Evolutionary conservation across 805 yeast species (phyloP).

Genomic region (Lipomyces spencermartinsiae): DNA sequence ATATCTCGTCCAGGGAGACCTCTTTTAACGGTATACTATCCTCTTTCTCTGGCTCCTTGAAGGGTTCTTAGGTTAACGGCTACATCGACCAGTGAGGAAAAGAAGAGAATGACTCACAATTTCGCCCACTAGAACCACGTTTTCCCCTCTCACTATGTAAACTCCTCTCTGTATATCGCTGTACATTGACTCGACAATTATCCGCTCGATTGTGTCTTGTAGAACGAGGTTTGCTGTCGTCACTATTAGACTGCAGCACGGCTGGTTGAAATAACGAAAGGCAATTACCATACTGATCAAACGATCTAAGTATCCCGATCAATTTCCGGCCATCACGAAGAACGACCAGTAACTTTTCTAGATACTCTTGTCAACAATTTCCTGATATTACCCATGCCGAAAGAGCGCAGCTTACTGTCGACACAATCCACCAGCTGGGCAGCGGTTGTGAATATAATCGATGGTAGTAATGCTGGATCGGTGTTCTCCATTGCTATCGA

Average conservation of each 20-base stretch:
- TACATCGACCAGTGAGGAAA: background rate
- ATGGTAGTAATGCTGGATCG: slow-evolving; percentile 48
- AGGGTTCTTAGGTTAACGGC: background rate
- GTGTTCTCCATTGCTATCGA: slow-evolving; percentile 4
- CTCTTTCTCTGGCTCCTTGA: slow-evolving; percentile 29
- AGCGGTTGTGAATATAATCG: slow-evolving; percentile 53
- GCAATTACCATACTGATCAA: slow-evolving; percentile 78
- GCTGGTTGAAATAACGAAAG: background rate
- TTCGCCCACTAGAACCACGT: slow-evolving; percentile 92
- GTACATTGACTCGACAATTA: slow-evolving; percentile 62
- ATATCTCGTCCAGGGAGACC: slow-evolving; percentile 31
- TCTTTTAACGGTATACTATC: slow-evolving; percentile 4
- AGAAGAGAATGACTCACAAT: slow-evolving; percentile 51
- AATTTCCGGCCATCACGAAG: slow-evolving; percentile 88
- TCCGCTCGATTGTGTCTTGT: slow-evolving; percentile 88
- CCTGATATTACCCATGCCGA: background rate
- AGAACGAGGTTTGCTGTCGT: slow-evolving; percentile 77
- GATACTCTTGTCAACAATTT: background rate
- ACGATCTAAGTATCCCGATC: slow-evolving; percentile 89
- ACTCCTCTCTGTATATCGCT: slow-evolving; percentile 83
- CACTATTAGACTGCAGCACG: background rate
- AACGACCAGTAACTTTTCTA: slow-evolving; percentile 74
- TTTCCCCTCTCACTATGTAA: slow-evolving; percentile 92
- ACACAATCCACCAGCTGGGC: slow-evolving; percentile 51
- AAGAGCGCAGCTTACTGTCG: slow-evolving; percentile 45